phyloP scores from a whole-genome alignment of 192 early-diverging fungal genomes.

The Backusella circina region DNA sequence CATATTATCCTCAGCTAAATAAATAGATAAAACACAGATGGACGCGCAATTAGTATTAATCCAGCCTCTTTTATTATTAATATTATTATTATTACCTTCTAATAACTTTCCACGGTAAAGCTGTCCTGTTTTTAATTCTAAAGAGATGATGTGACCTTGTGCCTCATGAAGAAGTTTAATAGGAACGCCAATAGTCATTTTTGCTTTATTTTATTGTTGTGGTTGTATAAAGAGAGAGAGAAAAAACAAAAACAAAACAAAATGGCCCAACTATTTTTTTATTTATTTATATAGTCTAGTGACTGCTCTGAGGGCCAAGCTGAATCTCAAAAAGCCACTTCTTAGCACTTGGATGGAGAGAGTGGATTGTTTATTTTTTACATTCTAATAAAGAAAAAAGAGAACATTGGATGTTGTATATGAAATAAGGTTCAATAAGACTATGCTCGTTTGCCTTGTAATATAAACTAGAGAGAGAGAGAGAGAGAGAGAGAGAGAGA shows the following conservation, averaged over 20 bases:
- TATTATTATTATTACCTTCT: slow-evolving; percentile 67
- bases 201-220: slow-evolving; percentile 1
- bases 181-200: slow-evolving; percentile 89
- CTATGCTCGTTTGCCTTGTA: too few relatives aligned
- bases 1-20: slow-evolving; percentile 95
- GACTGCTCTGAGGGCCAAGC: neutral
- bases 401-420: neutral
- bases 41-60: slow-evolving; percentile 2
- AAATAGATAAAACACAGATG: neutral
- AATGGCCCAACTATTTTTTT: neutral
- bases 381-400: neutral
- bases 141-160: slow-evolving; percentile 92
- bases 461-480: too few relatives aligned
- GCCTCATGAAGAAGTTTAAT: slow-evolving; percentile 97
- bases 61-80: too few relatives aligned
- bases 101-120: slow-evolving; percentile 93
- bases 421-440: too few relatives aligned
- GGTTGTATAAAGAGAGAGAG: neutral
- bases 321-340: neutral
- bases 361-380: neutral
- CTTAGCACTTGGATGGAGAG: neutral
- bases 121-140: slow-evolving; percentile 94
- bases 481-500: too few relatives aligned
- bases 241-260: neutral
- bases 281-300: neutral